Evolutionary conservation across 1,139 yeast genomes (phyloP), one percentile per base, ranked within the genome.

Genomic region (Suhomyces maxii): DNA sequence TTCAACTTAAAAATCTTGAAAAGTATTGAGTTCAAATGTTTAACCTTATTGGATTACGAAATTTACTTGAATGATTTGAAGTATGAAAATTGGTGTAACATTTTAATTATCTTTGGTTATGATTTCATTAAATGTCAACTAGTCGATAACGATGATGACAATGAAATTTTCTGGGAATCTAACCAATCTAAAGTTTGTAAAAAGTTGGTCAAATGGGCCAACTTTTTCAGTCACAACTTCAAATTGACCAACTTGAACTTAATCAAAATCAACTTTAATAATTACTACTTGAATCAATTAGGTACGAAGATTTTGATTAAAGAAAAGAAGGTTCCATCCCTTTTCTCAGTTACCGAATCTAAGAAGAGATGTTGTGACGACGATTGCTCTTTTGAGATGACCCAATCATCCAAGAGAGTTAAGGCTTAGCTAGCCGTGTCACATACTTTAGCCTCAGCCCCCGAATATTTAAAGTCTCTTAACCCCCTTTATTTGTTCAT

Each of bases 81-180:
- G 40, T 83, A 81, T 55, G 80, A 76, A 49, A 76, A 79, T 50
- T 82, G 85, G 86, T 74, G 79, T 56, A 73, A 76, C 55, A 61
- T 73, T 39, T 60, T 75, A 44, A 59, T 69, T 44, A 71, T 75
- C 34, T 73, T 75, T 54, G 78, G 77, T 18, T 75, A 73, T 50
- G 79, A 75, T 54, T 73, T 74, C 45, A 71, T 74, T 37, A 54
- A 53, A 44, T 55, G 51, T 33, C 58, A 55, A 42, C 40, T 55
- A 37, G 55, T 55, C 37, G 49, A 53, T 33, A 46, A 49, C 36
- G 32, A 38, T 10, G 39, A 57, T 12, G 52, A 53, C 36, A 61
- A 63, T 43, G 67, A 63, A 50, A 56, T 69, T 12, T 52, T 54
- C 31, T 69, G 75, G 73, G 71, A 67, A 45, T 55, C 56, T 26